These are phyloP conservation scores for Populus trichocarpa DNA, from an alignment of 441 rosid genomes.

Conservation along the genomic window DNA sequence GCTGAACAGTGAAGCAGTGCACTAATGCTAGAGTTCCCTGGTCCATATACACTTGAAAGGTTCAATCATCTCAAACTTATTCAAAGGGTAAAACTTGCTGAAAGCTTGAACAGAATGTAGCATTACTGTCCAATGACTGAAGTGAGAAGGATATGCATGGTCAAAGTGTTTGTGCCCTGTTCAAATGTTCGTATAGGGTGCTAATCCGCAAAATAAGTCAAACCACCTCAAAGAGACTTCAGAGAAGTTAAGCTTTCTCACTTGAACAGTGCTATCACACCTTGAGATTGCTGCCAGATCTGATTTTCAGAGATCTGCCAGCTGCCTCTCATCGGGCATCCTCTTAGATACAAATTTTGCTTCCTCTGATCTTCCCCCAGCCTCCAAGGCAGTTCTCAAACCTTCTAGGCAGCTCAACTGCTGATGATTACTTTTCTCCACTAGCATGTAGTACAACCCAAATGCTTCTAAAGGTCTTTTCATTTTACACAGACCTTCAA, in stretches of 20 bases:
- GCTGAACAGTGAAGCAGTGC: not conserved
- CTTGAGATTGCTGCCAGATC: not conserved
- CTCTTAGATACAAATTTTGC: constrained; percentile 61
- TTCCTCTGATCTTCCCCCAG: constrained; percentile 48
- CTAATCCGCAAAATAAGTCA: not conserved
- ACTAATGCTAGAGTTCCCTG: not conserved
- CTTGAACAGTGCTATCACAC: not conserved
- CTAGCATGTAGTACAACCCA: constrained; percentile 55
- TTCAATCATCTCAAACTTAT: not conserved
- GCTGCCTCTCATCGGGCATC: constrained; percentile 32
- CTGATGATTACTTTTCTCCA: constrained; percentile 51
- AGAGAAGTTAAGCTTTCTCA: not conserved
- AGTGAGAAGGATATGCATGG: not conserved
- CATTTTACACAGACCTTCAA: constrained; percentile 59
- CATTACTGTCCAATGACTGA: not conserved
- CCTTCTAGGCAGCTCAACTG: constrained; percentile 50
- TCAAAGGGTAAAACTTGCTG: not conserved
- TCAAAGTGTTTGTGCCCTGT: not conserved
- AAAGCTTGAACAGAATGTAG: not conserved
- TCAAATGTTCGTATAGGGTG: not conserved
- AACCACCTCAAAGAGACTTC: not conserved
- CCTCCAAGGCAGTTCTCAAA: constrained; percentile 50
- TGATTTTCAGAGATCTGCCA: constrained; percentile 2
- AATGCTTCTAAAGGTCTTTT: constrained; percentile 63
- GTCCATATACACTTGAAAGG: not conserved